Conservation (phyloP, 345 rosid genomes). For the Murraya koenigii region DNA sequence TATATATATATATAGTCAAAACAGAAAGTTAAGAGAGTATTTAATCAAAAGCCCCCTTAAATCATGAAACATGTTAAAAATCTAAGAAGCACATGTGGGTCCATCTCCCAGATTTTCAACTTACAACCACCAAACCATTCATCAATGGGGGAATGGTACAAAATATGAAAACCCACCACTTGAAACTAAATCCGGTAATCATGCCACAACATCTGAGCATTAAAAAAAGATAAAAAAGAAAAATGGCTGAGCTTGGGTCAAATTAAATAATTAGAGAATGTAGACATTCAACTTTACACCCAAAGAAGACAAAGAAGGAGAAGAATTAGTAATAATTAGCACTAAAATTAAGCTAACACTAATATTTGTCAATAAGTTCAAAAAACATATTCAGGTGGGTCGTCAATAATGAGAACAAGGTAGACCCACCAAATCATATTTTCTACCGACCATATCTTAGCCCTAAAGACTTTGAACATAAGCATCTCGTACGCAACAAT, state of each 20-base stretch:
- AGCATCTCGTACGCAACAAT: constrained; percentile 6
- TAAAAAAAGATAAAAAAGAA: not conserved
- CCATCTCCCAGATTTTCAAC: not conserved
- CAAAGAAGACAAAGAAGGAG: not conserved
- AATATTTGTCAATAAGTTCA: constrained; percentile 18
- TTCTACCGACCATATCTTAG: constrained; percentile 40
- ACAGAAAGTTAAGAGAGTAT: not conserved
- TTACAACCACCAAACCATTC: not conserved
- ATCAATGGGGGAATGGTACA: not conserved
- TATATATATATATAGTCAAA: constrained; percentile 1
- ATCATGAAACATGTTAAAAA: constrained; percentile 3
- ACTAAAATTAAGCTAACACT: constrained; percentile 12
- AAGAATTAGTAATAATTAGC: constrained; percentile 5
- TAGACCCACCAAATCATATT: constrained; percentile 50
- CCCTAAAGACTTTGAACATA: constrained; percentile 22
- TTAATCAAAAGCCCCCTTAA: not conserved
- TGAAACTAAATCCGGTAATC: not conserved
- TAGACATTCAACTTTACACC: not conserved
- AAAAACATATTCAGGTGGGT: constrained; percentile 19
- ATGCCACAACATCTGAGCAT: not conserved
- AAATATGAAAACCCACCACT: not conserved
- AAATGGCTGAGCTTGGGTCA: not conserved
- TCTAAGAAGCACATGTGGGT: not conserved
- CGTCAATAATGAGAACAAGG: constrained; percentile 40
- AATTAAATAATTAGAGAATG: not conserved